Conservation (phyloP, 2,329 filamentous ascomycete genomes). For the Beauveria sp. region DNA sequence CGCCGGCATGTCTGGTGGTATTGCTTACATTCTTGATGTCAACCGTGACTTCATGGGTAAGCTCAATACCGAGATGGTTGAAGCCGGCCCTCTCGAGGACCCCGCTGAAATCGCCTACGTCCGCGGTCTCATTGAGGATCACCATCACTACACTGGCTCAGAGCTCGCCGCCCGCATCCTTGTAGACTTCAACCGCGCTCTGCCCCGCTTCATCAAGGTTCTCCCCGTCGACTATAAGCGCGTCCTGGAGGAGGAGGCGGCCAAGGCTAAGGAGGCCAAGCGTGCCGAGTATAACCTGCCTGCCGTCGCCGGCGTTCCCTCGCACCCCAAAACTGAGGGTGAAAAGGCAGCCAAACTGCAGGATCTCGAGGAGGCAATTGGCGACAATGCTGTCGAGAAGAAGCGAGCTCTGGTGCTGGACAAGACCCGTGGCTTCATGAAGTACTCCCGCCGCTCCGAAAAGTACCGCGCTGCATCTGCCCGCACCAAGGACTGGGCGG, state of each 20-base stretch:
- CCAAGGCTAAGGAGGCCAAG: constrained; percentile 78
- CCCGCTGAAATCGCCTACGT: constrained; percentile 84
- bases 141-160: constrained; percentile 95
- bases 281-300: constrained; percentile 77
- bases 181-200: constrained; percentile 88
- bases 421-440: constrained; percentile 97
- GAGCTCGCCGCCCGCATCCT: constrained; percentile 88
- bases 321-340: constrained; percentile 53
- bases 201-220: constrained; percentile 88
- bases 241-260: constrained; percentile 76
- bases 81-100: constrained; percentile 76
- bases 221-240: constrained; percentile 95
- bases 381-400: constrained; percentile 79
- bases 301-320: constrained; percentile 57
- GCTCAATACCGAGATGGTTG: constrained; percentile 97
- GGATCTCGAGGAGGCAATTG: constrained; percentile 89
- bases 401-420: constrained; percentile 88
- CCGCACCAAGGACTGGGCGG: constrained; percentile 86
- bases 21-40: constrained; percentile 88
- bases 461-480: constrained; percentile 84
- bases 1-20: constrained; percentile 97
- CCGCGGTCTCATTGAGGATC: constrained; percentile 87
- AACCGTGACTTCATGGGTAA: constrained; percentile 84
- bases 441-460: constrained; percentile 85
- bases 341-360: constrained; percentile 64